Evolutionary conservation across 208 protist genomes (phyloP), one percentile per base, ranked within the genome.

Genomic region (Naegleria fowleri): DNA sequence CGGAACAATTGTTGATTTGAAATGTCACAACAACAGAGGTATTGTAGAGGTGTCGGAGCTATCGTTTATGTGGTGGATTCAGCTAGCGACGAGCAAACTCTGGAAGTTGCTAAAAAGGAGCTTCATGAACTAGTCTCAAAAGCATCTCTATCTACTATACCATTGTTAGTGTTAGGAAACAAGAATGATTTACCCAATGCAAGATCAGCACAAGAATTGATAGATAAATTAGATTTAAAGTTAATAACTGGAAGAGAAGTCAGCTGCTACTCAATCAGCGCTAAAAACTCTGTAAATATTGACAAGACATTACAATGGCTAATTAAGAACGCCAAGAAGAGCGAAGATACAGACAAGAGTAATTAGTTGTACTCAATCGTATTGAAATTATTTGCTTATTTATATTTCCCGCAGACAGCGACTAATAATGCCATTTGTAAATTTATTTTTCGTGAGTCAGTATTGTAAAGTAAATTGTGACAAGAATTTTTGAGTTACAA

Each of bases 61-160:
- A 98, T 98, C 76, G 95, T 98, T 92, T 97, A 94, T 90, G 96
- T 98, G 29, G 94, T 98, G 5, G 97, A 98, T 91, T 67, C 55
- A 29, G 83, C 96, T 13, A 93, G 94, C 19, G 97, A 98, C 91
- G 51, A 90, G 16, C 93, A 95, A 16, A 95, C 93, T 29, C 90
- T 96, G 29, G 94, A 96, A 76, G 91, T 88, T n/a, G 91, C 95
- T 29, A 94, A 94, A 40, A 91, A 93, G 55, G 96, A 95, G 90
- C 92, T 98, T 55, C 90, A 95, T 36, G 94, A 95, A n/a, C 92
- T 98, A 19, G 67, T 98, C 39, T 88, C 89, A 39, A 97, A 97
- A 92, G 95, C 95, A 15, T 91, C 95, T 52, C 94, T 98, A n/a
- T 58, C 83, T 5, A 91, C 92, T 43, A 98, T 97, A 91, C 97